Base-by-base conservation (phyloP, 2,329 filamentous ascomycete genomes). In the Teratosphaeria pseudoeucalypti region DNA sequence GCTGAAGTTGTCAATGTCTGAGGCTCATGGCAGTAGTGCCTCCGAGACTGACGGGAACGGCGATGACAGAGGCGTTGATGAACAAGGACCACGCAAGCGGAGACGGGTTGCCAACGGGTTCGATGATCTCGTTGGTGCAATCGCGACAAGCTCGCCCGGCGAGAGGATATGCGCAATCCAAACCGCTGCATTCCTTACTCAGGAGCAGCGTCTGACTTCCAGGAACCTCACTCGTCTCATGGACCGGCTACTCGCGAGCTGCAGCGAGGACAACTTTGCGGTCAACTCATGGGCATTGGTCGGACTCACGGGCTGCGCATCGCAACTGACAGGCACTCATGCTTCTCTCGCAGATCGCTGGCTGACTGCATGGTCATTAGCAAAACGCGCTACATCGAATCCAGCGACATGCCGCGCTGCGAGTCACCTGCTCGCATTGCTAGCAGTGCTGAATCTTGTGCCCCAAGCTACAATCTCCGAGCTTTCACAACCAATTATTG, bases 281-380 rank as follows among this genome's bases (percentile, higher is more conserved):
- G 77, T 86, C 49, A 82, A 86, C 7, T 89, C 86, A 0, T 99
- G 94, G 94, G 87, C 90, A 19, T 84, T 95, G 77, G 73, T 96
- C 57, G 87, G 86, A n/a, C 84, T 90, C 69, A 80, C 89, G 63
- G 89, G 80, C 65, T 79, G 81, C 66, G 76, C 80, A 34, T 67
- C 75, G 54, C 77, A 81, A 63, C 63, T 65, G 32, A 62, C 67
- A 52, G 74, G 81, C 23, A 73, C 68, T 23, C 72, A 77, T 19
- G 61, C 66, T n/a, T 69, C 69, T 52, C 69, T 85, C 11, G 74
- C 73, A 60, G 64, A 68, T 1, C 73, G 77, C 32, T 96, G 91
- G 90, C 79, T 81, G 60, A 84, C 88, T 60, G 73, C 86, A 19
- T 96, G 91, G 89, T 87, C 90, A 64, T 76, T 89, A 9, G 84